Conservation (phyloP, 2,329 filamentous ascomycete genomes). For the Alternaria tenuissima region DNA sequence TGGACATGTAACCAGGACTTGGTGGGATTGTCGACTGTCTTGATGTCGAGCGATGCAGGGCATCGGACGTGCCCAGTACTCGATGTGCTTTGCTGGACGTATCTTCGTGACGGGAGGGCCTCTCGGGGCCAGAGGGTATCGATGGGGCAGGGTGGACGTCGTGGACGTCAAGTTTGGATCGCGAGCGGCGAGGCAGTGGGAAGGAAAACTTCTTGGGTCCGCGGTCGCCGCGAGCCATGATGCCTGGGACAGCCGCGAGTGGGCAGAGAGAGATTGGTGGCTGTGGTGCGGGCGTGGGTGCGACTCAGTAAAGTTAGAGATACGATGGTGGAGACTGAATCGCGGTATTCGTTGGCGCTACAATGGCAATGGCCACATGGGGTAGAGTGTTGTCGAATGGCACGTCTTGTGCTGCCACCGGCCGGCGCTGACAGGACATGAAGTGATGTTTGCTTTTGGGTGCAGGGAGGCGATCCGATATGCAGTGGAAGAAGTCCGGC, state of each 20-base stretch:
- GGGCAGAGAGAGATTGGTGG: slow-evolving; percentile 13
- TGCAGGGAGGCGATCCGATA: slow-evolving; percentile 13
- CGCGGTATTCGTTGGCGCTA: slow-evolving; percentile 24
- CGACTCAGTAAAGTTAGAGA: slow-evolving; percentile 38
- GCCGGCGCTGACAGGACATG: slow-evolving; percentile 19
- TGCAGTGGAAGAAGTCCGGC: slow-evolving; percentile 20
- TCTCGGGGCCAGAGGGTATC: slow-evolving; percentile 30
- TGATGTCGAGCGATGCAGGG: slow-evolving; percentile 37
- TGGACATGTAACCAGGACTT: slow-evolving; percentile 44
- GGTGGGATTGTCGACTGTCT: slow-evolving; percentile 31
- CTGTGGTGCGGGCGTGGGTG: slow-evolving; percentile 28
- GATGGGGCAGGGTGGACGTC: slow-evolving; percentile 30
- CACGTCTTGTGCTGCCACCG: slow-evolving; percentile 21
- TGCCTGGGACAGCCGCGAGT: slow-evolving; percentile 21
- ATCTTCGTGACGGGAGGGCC: slow-evolving; percentile 36
- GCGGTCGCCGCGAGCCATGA: slow-evolving; percentile 39
- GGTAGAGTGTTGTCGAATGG: slow-evolving; percentile 17
- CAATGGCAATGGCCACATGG: slow-evolving; percentile 16
- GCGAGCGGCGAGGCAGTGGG: slow-evolving; percentile 45
- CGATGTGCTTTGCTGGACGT: slow-evolving; percentile 48
- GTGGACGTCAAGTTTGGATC: slow-evolving; percentile 28
- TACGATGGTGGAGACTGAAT: slow-evolving; percentile 33
- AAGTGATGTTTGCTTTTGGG: slow-evolving; percentile 11
- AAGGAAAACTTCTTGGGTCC: slow-evolving; percentile 49
- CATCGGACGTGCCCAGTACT: slow-evolving; percentile 47